These are phyloP conservation scores for Tulasnella sp. DNA, from an alignment of 768 basidiomycete genomes.

Conservation along the genomic window DNA sequence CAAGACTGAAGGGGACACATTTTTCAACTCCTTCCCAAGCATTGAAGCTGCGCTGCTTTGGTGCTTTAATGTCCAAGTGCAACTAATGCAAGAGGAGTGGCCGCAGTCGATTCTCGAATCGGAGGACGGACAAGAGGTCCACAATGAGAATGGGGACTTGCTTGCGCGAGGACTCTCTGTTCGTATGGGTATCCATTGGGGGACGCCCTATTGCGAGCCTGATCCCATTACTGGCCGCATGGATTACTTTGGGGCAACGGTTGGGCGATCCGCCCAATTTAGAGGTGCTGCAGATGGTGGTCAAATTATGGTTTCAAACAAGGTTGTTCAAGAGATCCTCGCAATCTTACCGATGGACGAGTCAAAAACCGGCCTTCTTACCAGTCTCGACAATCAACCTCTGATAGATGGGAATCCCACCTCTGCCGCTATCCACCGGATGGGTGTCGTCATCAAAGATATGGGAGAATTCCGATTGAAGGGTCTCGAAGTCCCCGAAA, in stretches of 20 bases:
- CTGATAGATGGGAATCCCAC: conserved; percentile 27
- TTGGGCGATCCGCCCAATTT: conserved; percentile 88
- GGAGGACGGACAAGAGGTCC: conserved; percentile 79
- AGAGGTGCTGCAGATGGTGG: conserved; percentile 80
- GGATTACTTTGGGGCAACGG: conserved; percentile 98
- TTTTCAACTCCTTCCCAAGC: conserved; percentile 97
- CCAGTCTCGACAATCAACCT: conserved; percentile 28
- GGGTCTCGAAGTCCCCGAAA: conserved; percentile 89
- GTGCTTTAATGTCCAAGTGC: conserved; percentile 79
- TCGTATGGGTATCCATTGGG: conserved; percentile 97
- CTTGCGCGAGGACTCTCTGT: conserved; percentile 87
- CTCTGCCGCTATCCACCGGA: too few relatives aligned
- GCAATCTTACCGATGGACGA: conserved; percentile 36
- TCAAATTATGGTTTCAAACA: conserved; percentile 87
- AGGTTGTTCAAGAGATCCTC: conserved; percentile 78
- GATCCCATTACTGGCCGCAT: conserved; percentile 91
- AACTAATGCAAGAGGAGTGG: conserved; percentile 80
- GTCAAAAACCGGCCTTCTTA: conserved; percentile 34
- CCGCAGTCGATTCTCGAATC: conserved; percentile 90
- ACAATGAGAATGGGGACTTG: conserved; percentile 59
- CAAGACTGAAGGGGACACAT: conserved; percentile 98
- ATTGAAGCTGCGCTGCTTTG: conserved; percentile 84
- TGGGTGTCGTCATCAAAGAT: too few relatives aligned
- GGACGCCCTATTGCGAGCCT: conserved; percentile 79
- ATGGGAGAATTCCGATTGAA: too few relatives aligned